Conservation (phyloP, 257 asterid genomes). For the Solanum clarkiae region DNA sequence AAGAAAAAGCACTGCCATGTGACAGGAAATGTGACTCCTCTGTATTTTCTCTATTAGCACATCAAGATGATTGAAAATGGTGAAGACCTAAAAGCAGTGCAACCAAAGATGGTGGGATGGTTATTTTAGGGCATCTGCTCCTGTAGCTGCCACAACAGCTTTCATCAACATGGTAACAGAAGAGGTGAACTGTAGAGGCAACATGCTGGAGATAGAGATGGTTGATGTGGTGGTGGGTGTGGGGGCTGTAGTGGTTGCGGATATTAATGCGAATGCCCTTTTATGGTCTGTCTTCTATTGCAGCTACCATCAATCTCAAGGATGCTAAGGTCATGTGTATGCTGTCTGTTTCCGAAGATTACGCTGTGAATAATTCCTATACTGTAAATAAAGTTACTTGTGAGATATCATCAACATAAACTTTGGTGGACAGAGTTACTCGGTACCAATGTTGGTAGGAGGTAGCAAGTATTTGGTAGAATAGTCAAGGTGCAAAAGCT, state of each 20-base stretch:
- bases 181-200: neutral
- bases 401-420: neutral
- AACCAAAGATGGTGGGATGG: conserved; percentile 16
- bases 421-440: too few relatives aligned
- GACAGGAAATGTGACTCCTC: neutral
- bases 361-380: neutral
- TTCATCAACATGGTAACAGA: neutral
- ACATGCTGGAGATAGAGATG: neutral
- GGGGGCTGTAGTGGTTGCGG: neutral
- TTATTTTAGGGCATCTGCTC: neutral
- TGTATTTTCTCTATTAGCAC: neutral
- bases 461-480: neutral
- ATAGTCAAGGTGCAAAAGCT: neutral
- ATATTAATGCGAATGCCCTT: neutral
- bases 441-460: neutral
- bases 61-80: neutral
- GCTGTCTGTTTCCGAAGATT: neutral
- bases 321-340: neutral
- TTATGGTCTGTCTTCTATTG: neutral
- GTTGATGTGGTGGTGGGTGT: neutral
- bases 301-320: neutral
- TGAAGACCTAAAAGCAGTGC: neutral
- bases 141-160: neutral
- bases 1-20: neutral
- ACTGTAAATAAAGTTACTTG: neutral